Base-by-base conservation (phyloP, 345 rosid genomes). In the Gossypium anomalum region DNA sequence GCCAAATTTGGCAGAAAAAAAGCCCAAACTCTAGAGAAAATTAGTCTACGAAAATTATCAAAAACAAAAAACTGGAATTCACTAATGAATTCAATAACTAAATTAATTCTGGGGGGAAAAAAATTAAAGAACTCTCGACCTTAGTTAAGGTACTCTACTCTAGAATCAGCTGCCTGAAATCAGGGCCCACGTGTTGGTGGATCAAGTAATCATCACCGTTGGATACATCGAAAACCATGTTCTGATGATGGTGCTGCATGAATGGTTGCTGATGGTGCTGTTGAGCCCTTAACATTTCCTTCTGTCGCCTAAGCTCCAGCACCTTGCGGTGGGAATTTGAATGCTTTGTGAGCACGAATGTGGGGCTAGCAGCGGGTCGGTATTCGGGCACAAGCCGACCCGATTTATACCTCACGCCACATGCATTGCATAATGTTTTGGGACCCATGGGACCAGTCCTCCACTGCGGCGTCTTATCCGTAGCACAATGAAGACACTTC, bases 401-500 rank as follows among this genome's bases (percentile, higher is more conserved):
- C 17, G 95, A 90, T 81, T 90, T 90, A 82, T 85, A 90, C 79
- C 95, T 75, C 58, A 90, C 95, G 6, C 95, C 95, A 9, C 98
- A 94, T 2, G 98, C 98, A 78, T 94, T 94, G 68, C 98, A 94
- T 67, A 94, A 82, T 11, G 94, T 90, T 77, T 90, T 90, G 2
- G 94, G 94, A 1, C 94, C 95, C 89, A 90, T 83, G 2, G 95
- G 95, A 12, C 95, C 95, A 2, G 95, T 90, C 61, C 95, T 76
- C 95, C 95, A 90, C 81, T 90, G 95, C 20, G 95, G 95, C 15
- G 95, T 90, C 86, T 87, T 90, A 84, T 90, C 93, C 4, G 91
- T 88, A 22, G 88, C 87, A 43, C 95, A 90, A 72, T 90, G 95
- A 73, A 90, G 83, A 73, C 93, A 88, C 72, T 66, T 88, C 76